Conservation (phyloP, 2,329 filamentous ascomycete genomes). For the Bimuria novae-zelandiae region DNA sequence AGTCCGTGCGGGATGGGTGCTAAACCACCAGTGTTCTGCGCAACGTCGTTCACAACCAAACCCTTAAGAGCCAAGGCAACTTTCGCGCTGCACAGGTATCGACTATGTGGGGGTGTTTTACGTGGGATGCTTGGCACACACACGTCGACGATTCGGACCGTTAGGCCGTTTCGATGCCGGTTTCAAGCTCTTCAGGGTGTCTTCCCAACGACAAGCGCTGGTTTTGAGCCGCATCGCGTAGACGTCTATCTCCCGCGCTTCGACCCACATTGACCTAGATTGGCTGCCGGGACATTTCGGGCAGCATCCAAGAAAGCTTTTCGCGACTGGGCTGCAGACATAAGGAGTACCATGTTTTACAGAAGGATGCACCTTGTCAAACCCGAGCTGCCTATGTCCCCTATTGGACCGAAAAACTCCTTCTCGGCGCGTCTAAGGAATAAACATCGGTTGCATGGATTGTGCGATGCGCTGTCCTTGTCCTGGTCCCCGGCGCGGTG, state of each 20-base stretch:
- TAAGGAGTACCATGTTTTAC: slow-evolving; percentile 16
- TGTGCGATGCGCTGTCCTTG: background rate
- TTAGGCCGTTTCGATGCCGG: slow-evolving; percentile 39
- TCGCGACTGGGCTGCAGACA: no score
- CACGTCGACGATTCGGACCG: slow-evolving; percentile 34
- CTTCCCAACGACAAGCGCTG: slow-evolving; percentile 25
- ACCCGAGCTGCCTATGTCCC: slow-evolving; percentile 13
- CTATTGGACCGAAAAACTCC: background rate
- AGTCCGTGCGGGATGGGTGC: slow-evolving; percentile 8
- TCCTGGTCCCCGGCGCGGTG: no score
- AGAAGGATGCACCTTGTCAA: slow-evolving; percentile 16
- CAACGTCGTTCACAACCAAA: slow-evolving; percentile 5
- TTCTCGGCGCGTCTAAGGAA: background rate
- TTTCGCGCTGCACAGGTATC: slow-evolving; percentile 16
- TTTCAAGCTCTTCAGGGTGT: slow-evolving; percentile 42
- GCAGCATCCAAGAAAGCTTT: background rate
- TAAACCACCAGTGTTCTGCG: slow-evolving; percentile 8
- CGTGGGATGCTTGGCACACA: slow-evolving; percentile 37
- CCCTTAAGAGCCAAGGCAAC: slow-evolving; percentile 9
- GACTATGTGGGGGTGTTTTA: slow-evolving; percentile 36
- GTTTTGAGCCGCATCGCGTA: slow-evolving; percentile 34
- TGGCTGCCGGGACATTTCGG: slow-evolving; percentile 20
- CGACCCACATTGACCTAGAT: slow-evolving; percentile 17
- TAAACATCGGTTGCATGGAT: background rate
- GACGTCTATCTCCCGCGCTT: slow-evolving; percentile 25